Base-by-base conservation (phyloP, 306 rosid genomes). In the Calophaca sinica region DNA sequence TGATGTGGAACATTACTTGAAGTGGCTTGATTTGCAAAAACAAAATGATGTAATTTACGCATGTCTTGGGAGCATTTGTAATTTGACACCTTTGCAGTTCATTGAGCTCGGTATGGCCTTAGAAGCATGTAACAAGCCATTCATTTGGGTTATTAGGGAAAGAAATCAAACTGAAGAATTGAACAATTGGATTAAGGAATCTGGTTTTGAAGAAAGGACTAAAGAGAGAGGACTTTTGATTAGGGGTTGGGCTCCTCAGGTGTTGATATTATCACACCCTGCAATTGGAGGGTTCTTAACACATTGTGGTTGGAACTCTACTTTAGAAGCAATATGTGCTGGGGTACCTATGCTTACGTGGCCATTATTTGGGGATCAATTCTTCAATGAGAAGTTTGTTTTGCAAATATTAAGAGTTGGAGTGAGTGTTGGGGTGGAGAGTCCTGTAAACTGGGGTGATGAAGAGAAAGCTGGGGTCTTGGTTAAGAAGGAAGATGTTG, bases 301-400 rank as follows among this genome's bases (percentile, higher is more conserved):
- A 7, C 96, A 87, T 14, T 87, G 83, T 9, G 96, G 96, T 31
- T 87, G 96, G 96, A 89, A 89, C 68, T 89, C 96, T 3, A 75
- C 86, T 0, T 44, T 89, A 1, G 96, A 89, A 84, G 92, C 85
- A 28, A 4, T 86, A 55, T 75, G 84, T 31, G 81, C 81, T 2
- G 96, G 90, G 0, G 73, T 89, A 52, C 86, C 92, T 5, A 74
- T 86, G 86, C 59, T 86, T 20, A 84, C 92, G 0, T 87, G 96
- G 92, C 92, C 96, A 1, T 15, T 89, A 6, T 86, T 86, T 28
- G 88, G 84, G 0, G 96, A 89, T n/a, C 92, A 89, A 58, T 87
- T 87, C 72, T 79, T 49, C 2, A 89, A 89, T 76, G 87, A 86
- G 77, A 89, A 65, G 36, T 68, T 82, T 4, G 28, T 86, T 73